phyloP scores from a whole-genome alignment of 805 yeast genomes.

The Sungouiozyma intestinalis region DNA sequence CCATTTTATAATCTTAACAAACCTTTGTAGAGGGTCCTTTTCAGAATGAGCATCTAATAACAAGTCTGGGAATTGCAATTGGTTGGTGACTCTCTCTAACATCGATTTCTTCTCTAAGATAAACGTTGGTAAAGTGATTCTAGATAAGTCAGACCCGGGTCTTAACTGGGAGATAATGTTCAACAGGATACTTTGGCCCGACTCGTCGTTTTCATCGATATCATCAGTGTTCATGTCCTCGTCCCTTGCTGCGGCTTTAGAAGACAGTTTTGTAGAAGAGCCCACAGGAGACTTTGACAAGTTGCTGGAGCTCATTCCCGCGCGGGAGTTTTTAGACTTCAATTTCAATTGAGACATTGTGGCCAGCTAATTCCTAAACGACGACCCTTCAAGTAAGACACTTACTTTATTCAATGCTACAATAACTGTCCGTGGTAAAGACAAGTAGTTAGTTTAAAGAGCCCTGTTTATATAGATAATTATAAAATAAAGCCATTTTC shows the following conservation, averaged over 20 bases:
- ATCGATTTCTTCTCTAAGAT: conserved; percentile 90
- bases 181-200: conserved; percentile 76
- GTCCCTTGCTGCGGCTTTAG: conserved; percentile 1
- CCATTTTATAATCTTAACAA: conserved; percentile 71
- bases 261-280: conserved; percentile 1
- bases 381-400: no score
- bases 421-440: no score
- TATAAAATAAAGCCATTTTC: no score
- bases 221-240: conserved; percentile 43
- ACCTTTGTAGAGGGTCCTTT: conserved; percentile 54
- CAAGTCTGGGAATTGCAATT: conserved; percentile 68
- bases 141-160: conserved; percentile 82
- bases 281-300: neutral
- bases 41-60: conserved; percentile 56
- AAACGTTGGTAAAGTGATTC: conserved; percentile 91
- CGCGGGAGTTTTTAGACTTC: neutral
- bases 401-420: no score
- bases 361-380: no score
- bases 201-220: conserved; percentile 84
- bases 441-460: no score
- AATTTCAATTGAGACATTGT: neutral
- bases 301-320: neutral
- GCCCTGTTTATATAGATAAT: no score
- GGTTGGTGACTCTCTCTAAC: conserved; percentile 91
- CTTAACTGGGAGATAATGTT: conserved; percentile 85